Evolutionary conservation across 768 basidiomycete species (phyloP), one percentile per base, ranked within the genome.

Genomic region (Russula sp.): DNA sequence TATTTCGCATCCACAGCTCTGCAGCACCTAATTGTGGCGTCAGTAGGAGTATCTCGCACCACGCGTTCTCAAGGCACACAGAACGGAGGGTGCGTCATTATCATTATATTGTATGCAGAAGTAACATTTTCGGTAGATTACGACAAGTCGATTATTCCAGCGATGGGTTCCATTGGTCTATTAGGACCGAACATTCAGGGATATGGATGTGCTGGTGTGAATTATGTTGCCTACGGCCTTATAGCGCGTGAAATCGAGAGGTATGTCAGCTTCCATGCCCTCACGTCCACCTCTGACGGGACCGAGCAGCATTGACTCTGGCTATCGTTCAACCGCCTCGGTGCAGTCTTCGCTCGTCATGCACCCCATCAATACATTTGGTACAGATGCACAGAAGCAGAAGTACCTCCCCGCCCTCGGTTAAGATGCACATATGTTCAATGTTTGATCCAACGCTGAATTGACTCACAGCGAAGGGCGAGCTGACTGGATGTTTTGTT

Each of bases 331-430:
- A 5, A 95, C 87, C 4, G 86, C 93, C 65, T 97, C 94, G 18
- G 96, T 98, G 3, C 96, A 98, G 73, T 93, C 90, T 0, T 95
- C 93, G 20, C 83, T 99, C 32, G 93, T 96, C 13, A 99, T 99
- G 95, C 92, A 96, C 70, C 94, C 87, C 9, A 90, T 93, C 67
- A 75, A 89, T 70, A 86, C 89, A 69, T 98, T 94, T 71, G 96
- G 96, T 2, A 83, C 87, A 0, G 86, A 93, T 36, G 85, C 82
- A 36, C 93, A 98, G 74, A 95, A 94, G 75, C 88, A 93, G 68
- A 88, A 87, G 68, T 99, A 87, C 70, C 80, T 99, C 5, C 95
- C 94, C 51, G 77, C 82, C 20, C 78, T 98, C 46, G 93, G 90
- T 83, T 67, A 64, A 76, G 67, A 2, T 65, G 47, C 34, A 4